Percentiles rank a stretch among this genome's conserved stretches.
Evolutionary conservation across 495 filamentous ascomycete species (phyloP).

Genomic region (Aspergillus saccharolyticus): DNA sequence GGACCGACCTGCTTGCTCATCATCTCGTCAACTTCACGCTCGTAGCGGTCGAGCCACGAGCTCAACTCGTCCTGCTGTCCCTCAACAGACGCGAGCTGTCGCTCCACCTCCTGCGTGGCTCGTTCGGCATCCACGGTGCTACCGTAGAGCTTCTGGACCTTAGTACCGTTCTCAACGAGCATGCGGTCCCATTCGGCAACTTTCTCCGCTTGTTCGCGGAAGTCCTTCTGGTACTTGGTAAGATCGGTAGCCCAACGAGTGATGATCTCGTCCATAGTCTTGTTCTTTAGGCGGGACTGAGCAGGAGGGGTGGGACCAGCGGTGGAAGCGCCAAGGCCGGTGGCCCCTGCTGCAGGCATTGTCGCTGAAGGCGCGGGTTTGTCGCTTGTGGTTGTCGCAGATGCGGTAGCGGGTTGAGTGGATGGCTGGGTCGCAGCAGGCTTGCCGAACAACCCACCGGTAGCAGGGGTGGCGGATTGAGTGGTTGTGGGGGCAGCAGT

Average conservation of each 20-base stretch:
- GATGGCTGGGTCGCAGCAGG: conserved; percentile 24
- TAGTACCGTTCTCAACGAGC: conserved; percentile 86
- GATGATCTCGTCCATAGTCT: conserved; percentile 99
- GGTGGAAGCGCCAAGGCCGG: conserved; percentile 62
- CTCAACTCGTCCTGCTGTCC: conserved; percentile 85
- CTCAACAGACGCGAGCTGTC: conserved; percentile 81
- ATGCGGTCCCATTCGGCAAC: conserved; percentile 87
- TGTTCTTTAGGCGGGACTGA: conserved; percentile 88
- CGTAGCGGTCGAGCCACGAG: conserved; percentile 80
- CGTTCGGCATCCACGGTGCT: conserved; percentile 88
- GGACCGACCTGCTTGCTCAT: conserved; percentile 63
- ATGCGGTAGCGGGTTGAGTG: conserved; percentile 22
- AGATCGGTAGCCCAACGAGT: conserved; percentile 96
- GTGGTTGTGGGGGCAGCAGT: conserved; percentile 22
- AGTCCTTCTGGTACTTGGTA: conserved; percentile 92
- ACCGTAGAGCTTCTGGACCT: conserved; percentile 82
- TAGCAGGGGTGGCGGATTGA: conserved; percentile 19
- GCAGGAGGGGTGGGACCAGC: conserved; percentile 69
- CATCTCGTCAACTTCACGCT: conserved; percentile 81
- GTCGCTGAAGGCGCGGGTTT: conserved; percentile 15
- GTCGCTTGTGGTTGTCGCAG: conserved; percentile 13
- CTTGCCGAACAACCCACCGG: conserved; percentile 28
- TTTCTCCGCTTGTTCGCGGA: conserved; percentile 79
- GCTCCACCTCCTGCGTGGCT: conserved; percentile 83
- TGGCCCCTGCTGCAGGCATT: conserved; percentile 20